Conservation (phyloP, 2,329 filamentous ascomycete genomes). For the Fusarium anguioides region DNA sequence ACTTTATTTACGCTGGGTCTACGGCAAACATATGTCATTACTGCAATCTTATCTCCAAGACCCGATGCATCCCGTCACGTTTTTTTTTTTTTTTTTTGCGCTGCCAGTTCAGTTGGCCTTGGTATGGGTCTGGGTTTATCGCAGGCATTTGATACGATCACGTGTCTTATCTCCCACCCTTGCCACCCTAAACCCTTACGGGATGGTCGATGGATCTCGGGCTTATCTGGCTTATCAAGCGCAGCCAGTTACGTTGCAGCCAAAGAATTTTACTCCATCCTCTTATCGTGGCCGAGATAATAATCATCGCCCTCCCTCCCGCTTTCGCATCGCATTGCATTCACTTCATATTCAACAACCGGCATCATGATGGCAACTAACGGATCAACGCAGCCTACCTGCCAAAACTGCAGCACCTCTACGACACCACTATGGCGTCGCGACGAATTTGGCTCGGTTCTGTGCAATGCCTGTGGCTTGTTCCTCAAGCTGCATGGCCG, state of each 20-base stretch:
- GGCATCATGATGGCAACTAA: constrained; percentile 64
- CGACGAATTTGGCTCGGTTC: constrained; percentile 93
- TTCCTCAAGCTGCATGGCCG: constrained; percentile 97
- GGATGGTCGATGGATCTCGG: constrained; percentile 36
- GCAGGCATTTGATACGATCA: constrained; percentile 42
- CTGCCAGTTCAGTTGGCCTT: constrained; percentile 1
- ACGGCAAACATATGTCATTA: constrained; percentile 3
- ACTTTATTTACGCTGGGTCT: constrained; percentile 5
- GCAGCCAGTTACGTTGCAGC: constrained; percentile 43
- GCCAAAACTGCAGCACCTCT: constrained; percentile 95
- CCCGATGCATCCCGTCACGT: constrained; percentile 21
- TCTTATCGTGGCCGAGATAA: constrained; percentile 55
- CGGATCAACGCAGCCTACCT: constrained; percentile 85
- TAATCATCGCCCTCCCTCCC: constrained; percentile 49
- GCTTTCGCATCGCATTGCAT: constrained; percentile 31
- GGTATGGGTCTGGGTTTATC: constrained; percentile 32
- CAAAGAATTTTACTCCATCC: constrained; percentile 51
- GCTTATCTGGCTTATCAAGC: constrained; percentile 53
- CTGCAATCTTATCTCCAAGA: constrained; percentile 22
- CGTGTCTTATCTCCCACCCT: constrained; percentile 46
- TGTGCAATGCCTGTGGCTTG: constrained; percentile 98
- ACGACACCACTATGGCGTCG: constrained; percentile 97
- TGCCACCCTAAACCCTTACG: constrained; percentile 34
- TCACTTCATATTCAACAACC: constrained; percentile 48
- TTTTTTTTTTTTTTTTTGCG: background rate